Evolutionary conservation across 2,329 filamentous ascomycete species (phyloP).

Genomic region (Penicillium sp.): DNA sequence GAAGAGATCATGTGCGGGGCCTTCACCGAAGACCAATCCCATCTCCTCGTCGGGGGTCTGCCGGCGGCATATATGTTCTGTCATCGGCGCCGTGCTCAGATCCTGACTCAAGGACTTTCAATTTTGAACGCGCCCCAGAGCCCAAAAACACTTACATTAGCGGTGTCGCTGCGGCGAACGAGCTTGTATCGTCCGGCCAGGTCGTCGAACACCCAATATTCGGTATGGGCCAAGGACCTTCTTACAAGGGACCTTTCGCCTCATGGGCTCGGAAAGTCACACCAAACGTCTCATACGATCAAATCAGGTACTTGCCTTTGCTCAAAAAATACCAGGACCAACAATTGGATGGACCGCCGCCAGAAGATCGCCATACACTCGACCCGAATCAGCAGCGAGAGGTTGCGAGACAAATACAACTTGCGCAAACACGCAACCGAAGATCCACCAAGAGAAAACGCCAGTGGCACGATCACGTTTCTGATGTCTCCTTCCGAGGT

Average conservation of each 20-base stretch:
- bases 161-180: conserved; percentile 20
- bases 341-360: conserved; percentile 32
- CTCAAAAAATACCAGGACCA: conserved; percentile 24
- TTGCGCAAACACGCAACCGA: conserved; percentile 31
- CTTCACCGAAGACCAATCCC: conserved; percentile 54
- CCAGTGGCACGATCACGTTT: neutral
- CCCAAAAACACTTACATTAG: conserved; percentile 10
- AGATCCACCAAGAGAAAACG: conserved; percentile 20
- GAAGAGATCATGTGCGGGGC: conserved; percentile 57
- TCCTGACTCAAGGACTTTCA: conserved; percentile 21
- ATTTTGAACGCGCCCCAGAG: conserved; percentile 26
- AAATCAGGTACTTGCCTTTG: conserved; percentile 26
- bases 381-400: conserved; percentile 16
- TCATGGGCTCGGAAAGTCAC: conserved; percentile 35
- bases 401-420: conserved; percentile 23
- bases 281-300: conserved; percentile 18
- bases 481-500: neutral
- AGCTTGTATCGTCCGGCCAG: conserved; percentile 34
- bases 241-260: conserved; percentile 42
- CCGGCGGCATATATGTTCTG: conserved; percentile 53
- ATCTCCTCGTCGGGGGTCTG: conserved; percentile 57
- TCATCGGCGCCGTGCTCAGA: conserved; percentile 33
- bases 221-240: conserved; percentile 41
- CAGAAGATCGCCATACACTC: conserved; percentile 22
- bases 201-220: conserved; percentile 35